Percentiles rank a stretch among this genome's conserved stretches.
phyloP scores from a whole-genome alignment of 1,284 basidiomycete genomes.

The Cryptococcus wingfieldii region DNA sequence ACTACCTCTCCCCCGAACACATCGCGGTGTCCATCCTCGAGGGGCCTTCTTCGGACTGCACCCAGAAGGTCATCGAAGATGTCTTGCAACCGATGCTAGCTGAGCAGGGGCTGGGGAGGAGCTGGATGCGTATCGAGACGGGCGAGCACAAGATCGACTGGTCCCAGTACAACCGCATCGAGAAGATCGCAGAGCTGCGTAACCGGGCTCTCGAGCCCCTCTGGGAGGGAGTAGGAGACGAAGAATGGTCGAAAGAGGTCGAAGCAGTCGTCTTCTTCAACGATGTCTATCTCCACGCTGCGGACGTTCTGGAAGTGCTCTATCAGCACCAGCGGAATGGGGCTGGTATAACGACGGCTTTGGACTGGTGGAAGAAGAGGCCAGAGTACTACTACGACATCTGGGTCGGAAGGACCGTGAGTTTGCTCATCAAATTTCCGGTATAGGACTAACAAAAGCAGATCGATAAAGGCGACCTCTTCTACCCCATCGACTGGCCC shows the following conservation, averaged over 20 bases:
- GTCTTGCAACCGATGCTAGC: constrained; percentile 38
- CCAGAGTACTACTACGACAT: constrained; percentile 48
- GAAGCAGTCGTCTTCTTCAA: constrained; percentile 47
- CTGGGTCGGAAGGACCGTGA: constrained; percentile 46
- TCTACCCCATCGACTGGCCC: constrained; percentile 43
- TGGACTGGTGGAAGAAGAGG: constrained; percentile 46
- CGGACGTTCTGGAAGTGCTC: constrained; percentile 43
- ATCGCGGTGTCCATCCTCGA: constrained; percentile 45
- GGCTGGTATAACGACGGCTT: constrained; percentile 43
- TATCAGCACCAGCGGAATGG: constrained; percentile 36
- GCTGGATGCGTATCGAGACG: constrained; percentile 31
- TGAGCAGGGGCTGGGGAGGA: constrained; percentile 31
- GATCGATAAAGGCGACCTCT: constrained; percentile 47
- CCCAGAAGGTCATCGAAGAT: constrained; percentile 30
- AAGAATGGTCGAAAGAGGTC: constrained; percentile 20
- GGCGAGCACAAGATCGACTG: constrained; percentile 40
- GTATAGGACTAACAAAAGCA: constrained; percentile 7
- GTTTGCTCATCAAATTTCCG: constrained; percentile 2
- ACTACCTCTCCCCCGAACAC: constrained; percentile 36
- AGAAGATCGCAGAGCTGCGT: constrained; percentile 41
- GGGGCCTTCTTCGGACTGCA: constrained; percentile 47
- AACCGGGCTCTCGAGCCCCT: constrained; percentile 44
- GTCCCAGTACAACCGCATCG: constrained; percentile 41
- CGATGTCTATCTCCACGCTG: constrained; percentile 46
- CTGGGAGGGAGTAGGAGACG: constrained; percentile 29